Evolutionary conservation across 1,139 yeast species (phyloP), one percentile per base, ranked within the genome.

Genomic region (Geotrichum citri-aurantii): DNA sequence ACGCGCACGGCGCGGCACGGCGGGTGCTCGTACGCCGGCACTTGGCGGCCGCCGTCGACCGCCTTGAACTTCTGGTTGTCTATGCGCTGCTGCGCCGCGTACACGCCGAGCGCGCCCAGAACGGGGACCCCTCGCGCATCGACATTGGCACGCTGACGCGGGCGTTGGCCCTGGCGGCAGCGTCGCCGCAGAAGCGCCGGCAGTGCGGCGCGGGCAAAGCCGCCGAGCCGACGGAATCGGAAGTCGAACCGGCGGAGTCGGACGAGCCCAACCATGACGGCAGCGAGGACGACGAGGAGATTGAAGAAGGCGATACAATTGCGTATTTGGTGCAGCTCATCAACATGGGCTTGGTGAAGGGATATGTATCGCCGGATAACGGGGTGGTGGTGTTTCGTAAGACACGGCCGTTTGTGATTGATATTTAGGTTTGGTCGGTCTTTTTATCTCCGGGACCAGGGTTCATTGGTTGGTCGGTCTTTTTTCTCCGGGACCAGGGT

Each of bases 251-350:
- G n/a, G 37, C 37, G n/a, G n/a, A 31, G 3, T 3, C 37, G 11
- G 14, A 5, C n/a, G 5, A 12, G 14, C 37, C 37, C n/a, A 5
- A 11, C n/a, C n/a, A n/a, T n/a, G 24, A 40, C 44, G 7, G 37
- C 14, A 21, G 17, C 29, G 26, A 50, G 27, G 23, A 50, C 42
- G 10, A 49, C 31, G 37, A 47, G 46, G 24, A 23, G 7, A 48
- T 42, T 31, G 48, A 53, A 44, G 47, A 50, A 21, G 47, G 48
- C 27, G 55, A 53, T 31, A n/a, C 48, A 5, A 37, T 37, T n/a
- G 44, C 44, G 19, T 37, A 37, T 19, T 17, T 37, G 5, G 44
- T 37, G 1, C 44, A 37, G 7, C 44, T 37, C 14, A 37, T 37
- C 5, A 37, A 19, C 17, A 37, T 37, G 44, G 44, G 44, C 21